Evolutionary conservation across 140 eudicot species (phyloP).

Genomic region (Anethum foeniculum): DNA sequence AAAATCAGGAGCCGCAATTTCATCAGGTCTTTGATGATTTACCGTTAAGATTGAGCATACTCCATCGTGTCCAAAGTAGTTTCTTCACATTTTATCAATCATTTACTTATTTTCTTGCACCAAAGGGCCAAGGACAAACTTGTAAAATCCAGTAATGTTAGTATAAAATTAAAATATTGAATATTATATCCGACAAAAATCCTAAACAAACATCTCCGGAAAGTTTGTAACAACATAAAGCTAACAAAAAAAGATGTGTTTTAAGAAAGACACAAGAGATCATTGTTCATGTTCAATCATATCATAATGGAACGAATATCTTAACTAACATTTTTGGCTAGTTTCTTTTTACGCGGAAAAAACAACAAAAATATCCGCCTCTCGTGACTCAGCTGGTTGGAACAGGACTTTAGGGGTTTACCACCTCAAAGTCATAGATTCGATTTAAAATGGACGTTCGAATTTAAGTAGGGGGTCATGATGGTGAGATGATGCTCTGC

Average conservation of each 20-base stretch:
- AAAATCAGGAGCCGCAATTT: not conserved
- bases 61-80: not conserved
- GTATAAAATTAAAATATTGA: not conserved
- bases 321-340: not conserved
- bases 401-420: too few species aligned
- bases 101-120: not conserved
- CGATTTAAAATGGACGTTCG: too few species aligned
- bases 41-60: not conserved
- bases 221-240: not conserved
- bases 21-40: not conserved
- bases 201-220: not conserved
- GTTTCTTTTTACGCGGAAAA: not conserved
- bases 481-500: too few species aligned
- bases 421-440: too few species aligned
- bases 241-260: not conserved
- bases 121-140: not conserved
- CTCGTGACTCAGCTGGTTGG: too few species aligned
- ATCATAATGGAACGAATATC: not conserved
- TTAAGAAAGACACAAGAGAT: not conserved
- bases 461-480: too few species aligned
- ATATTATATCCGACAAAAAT: not conserved
- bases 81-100: not conserved
- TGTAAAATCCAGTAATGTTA: not conserved
- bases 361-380: not conserved
- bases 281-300: not conserved